Percentiles rank a stretch among this genome's conserved stretches.
Evolutionary conservation across 1,139 yeast genomes (phyloP).

Genomic region (Candida sp.): DNA sequence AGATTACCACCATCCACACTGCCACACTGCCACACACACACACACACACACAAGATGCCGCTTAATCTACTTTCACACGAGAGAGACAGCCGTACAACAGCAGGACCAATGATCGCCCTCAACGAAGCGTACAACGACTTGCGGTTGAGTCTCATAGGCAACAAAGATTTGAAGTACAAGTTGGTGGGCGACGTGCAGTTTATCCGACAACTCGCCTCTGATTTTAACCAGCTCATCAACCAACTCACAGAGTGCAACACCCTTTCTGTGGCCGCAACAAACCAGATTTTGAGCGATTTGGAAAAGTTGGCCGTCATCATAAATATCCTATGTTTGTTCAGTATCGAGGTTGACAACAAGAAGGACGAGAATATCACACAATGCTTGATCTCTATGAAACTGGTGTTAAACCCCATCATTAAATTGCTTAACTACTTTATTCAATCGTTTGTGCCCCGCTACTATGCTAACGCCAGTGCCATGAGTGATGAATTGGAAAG

Average conservation of each 20-base stretch:
- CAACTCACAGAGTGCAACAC: constrained; percentile 2
- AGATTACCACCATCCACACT: too few species aligned
- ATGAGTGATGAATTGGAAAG: not conserved
- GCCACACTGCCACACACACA: too few species aligned
- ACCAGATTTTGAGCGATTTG: constrained; percentile 17
- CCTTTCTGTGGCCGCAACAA: not conserved
- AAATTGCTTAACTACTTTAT: constrained; percentile 23
- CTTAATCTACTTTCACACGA: constrained; percentile 4
- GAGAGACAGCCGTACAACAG: not conserved
- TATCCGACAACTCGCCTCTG: constrained; percentile 19
- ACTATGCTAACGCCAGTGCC: not conserved
- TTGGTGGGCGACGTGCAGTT: constrained; percentile 33
- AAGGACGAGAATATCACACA: constrained; percentile 19
- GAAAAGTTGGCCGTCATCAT: constrained; percentile 30
- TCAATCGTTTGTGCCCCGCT: constrained; percentile 14
- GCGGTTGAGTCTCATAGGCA: constrained; percentile 43
- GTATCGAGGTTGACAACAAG: constrained; percentile 24
- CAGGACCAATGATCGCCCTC: not conserved
- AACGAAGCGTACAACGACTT: constrained; percentile 16
- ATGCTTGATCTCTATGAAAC: constrained; percentile 21
- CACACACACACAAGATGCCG: constrained; percentile 5
- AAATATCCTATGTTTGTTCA: constrained; percentile 28
- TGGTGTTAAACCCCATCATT: constrained; percentile 22
- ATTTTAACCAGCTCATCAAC: constrained; percentile 13
- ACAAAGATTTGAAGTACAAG: constrained; percentile 42